A percentile compares a stretch with the other conserved stretches of the same genome.
phyloP scores from a whole-genome alignment of 768 basidiomycete species.

The Russula sp. region DNA sequence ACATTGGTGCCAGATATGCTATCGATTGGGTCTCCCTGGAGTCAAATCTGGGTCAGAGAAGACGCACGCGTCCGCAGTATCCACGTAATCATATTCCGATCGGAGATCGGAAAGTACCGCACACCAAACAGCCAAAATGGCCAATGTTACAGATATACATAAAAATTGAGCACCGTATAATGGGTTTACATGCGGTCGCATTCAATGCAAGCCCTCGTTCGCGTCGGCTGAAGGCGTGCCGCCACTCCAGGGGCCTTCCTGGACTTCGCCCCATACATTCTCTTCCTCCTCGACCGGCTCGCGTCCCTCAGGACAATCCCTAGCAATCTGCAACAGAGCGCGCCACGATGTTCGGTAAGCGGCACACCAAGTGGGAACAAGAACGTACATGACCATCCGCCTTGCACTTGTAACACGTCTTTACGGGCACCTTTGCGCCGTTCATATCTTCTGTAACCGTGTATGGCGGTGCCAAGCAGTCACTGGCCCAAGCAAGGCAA shows the following conservation, averaged over 20 bases:
- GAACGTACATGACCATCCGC: conserved; percentile 76
- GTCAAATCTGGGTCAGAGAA: too few species aligned
- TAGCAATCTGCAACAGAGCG: conserved; percentile 26
- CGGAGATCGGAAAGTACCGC: too few species aligned
- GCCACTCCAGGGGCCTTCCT: conserved; percentile 7
- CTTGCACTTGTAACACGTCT: conserved; percentile 86
- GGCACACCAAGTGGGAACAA: not conserved
- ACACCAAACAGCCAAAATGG: too few species aligned
- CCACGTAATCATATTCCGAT: too few species aligned
- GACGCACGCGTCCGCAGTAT: too few species aligned
- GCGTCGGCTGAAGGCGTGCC: not conserved
- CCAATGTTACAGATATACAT: conserved; percentile 6
- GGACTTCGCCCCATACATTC: conserved; percentile 15
- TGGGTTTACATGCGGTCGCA: not conserved
- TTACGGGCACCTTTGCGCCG: conserved; percentile 45
- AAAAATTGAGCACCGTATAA: not conserved
- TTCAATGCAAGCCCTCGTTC: not conserved
- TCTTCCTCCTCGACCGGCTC: conserved; percentile 19
- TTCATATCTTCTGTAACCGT: conserved; percentile 39
- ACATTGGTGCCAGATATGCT: too few species aligned
- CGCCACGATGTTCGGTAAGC: not conserved
- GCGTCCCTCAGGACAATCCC: conserved; percentile 31
- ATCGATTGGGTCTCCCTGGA: too few species aligned
- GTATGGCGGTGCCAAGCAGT: conserved; percentile 73
- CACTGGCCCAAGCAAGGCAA: conserved; percentile 37